Base-by-base conservation (phyloP, 169 alveolate genomes). In the Cytauxzoon felis region DNA sequence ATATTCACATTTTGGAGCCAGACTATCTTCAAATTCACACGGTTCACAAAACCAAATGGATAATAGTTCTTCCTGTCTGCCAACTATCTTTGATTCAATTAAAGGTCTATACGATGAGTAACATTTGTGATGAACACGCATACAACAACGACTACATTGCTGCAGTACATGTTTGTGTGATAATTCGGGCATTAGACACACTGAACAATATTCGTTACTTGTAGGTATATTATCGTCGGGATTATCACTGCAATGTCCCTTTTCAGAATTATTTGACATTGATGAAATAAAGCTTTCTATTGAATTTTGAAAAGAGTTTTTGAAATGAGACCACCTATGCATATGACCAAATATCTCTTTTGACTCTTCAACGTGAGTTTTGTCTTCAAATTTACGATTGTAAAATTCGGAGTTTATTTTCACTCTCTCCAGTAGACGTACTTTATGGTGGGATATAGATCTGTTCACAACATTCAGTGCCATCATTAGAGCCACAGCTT, bases 41-140 rank as follows among this genome's bases (percentile, higher is more conserved):
- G 71, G 80, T 18, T 56, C 73, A 42, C 78, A 40, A 18, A 16
- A 42, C 80, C 80, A 56, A 6, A 33, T 26, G 48, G 5, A 24
- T 24, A 11, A 11, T 11, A 13, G 11, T 11, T 36, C 78, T 45
- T 45, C 81, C 21, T 32, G 19, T n/a, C 62, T 69, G 8, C n/a
- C 18, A 24, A 11, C 2, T 19, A 21, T 24, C 11, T 61, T 16
- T 4, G 9, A 24, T 18, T 19, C 21, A 0, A 30, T 8, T 32
- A n/a, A n/a, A 9, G 42, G 27, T n/a, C 57, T 38, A 70, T 63
- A 50, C 24, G 81, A 6, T 29, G 36, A 57, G 57, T 75, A 75
- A 67, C 85, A 75, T 61, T 57, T 63, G 67, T 66, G 42, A 38
- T 75, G 85, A 18, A 66, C 83, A 19, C 85, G 26, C n/a, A 75